These are phyloP conservation scores for Cucurbitaria berberidis DNA, from an alignment of 2,329 filamentous ascomycete genomes.

Conservation along the genomic window DNA sequence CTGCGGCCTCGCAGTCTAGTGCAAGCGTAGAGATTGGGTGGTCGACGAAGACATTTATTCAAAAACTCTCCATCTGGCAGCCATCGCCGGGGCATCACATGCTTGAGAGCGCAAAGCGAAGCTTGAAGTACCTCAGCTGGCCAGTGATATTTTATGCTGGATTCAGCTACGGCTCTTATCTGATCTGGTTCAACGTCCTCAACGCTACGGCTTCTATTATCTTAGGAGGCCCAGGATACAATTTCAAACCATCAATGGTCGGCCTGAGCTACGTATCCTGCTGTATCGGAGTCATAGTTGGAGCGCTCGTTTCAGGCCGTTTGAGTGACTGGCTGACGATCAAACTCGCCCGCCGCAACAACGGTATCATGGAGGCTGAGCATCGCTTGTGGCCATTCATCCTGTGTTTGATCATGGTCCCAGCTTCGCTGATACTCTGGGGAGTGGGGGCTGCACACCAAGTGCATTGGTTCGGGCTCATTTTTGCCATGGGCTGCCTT, in stretches of 20 bases:
- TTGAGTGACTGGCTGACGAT: constrained; percentile 36
- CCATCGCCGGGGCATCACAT: constrained; percentile 22
- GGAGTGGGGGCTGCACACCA: constrained; percentile 58
- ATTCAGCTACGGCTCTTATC: constrained; percentile 34
- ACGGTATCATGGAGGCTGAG: constrained; percentile 50
- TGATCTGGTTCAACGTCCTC: constrained; percentile 39
- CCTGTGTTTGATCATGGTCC: constrained; percentile 51
- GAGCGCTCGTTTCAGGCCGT: constrained; percentile 25
- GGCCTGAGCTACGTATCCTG: constrained; percentile 29
- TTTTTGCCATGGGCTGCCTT: constrained; percentile 54
- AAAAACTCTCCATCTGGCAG: constrained; percentile 34
- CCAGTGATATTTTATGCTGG: constrained; percentile 41
- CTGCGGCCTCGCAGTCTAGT: constrained; percentile 19
- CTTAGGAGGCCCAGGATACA: constrained; percentile 28
- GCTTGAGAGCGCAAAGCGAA: constrained; percentile 27
- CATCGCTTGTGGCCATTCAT: constrained; percentile 51
- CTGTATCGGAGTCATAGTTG: constrained; percentile 27
- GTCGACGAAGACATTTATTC: constrained; percentile 20
- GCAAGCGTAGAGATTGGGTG: constrained; percentile 12
- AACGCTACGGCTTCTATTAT: constrained; percentile 37
- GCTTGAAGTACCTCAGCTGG: constrained; percentile 42
- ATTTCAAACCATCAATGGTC: constrained; percentile 31
- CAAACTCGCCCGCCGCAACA: constrained; percentile 45
- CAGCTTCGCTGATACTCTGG: constrained; percentile 56
- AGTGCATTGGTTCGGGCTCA: constrained; percentile 58